Evolutionary conservation across 2,329 filamentous ascomycete genomes (phyloP).

Genomic region (Myrmaecium sp.): DNA sequence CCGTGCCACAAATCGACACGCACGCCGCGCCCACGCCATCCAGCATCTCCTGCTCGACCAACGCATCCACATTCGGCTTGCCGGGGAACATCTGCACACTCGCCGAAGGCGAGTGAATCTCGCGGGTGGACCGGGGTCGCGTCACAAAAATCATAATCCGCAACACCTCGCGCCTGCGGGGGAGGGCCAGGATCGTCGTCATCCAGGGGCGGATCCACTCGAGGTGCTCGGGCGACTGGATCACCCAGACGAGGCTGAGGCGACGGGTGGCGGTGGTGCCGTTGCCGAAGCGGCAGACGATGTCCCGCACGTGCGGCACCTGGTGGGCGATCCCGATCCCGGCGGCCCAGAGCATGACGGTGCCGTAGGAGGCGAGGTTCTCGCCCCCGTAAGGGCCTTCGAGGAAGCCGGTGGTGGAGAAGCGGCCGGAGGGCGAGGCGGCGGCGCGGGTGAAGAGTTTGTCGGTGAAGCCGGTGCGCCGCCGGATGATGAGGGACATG

Average conservation of each 20-base stretch:
- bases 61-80: constrained; percentile 61
- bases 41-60: constrained; percentile 69
- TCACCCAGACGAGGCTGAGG: constrained; percentile 78
- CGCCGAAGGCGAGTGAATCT: constrained; percentile 57
- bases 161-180: constrained; percentile 64
- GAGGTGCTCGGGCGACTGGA: constrained; percentile 73
- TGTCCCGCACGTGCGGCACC: constrained; percentile 67
- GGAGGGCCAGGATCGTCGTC: constrained; percentile 68
- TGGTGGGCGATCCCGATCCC: constrained; percentile 94
- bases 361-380: constrained; percentile 80
- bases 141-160: constrained; percentile 84
- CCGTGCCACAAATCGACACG: constrained; percentile 65
- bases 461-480: constrained; percentile 76
- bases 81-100: constrained; percentile 89
- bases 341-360: constrained; percentile 76
- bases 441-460: constrained; percentile 57
- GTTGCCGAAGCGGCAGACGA: constrained; percentile 39
- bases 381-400: constrained; percentile 83
- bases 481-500: constrained; percentile 72
- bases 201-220: constrained; percentile 92
- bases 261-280: constrained; percentile 63
- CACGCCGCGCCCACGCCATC: constrained; percentile 77
- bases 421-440: constrained; percentile 31
- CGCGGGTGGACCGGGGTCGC: constrained; percentile 64
- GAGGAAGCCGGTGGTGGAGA: constrained; percentile 55